These are phyloP conservation scores for Penicillium ochrochloron DNA, from an alignment of 495 filamentous ascomycete genomes.

Conservation along the genomic window DNA sequence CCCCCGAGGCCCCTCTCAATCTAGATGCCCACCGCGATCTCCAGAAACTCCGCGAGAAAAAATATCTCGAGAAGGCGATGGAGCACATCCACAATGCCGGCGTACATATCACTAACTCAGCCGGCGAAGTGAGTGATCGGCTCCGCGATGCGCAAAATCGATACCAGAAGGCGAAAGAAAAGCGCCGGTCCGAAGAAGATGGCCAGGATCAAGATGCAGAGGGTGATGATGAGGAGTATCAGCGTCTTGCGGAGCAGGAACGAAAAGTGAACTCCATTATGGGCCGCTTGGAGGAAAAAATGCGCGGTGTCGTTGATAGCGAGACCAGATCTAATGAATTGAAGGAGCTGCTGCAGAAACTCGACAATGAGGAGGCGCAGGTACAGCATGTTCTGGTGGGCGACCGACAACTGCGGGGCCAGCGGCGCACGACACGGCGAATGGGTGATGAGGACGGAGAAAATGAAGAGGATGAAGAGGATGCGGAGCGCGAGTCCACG, in stretches of 20 bases:
- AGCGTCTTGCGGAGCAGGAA: slow-evolving; percentile 37
- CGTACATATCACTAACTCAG: slow-evolving; percentile 46
- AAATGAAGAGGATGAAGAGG: slow-evolving; percentile 27
- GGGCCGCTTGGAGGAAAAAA: slow-evolving; percentile 41
- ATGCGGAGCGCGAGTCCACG: slow-evolving; percentile 36
- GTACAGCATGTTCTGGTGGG: slow-evolving; percentile 16
- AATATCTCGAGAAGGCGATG: slow-evolving; percentile 37
- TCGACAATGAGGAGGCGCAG: slow-evolving; percentile 37
- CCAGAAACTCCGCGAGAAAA: slow-evolving; percentile 34
- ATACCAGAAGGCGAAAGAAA: slow-evolving; percentile 36
- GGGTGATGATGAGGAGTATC: slow-evolving; percentile 25
- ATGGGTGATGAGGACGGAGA: slow-evolving; percentile 27
- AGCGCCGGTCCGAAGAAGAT: slow-evolving; percentile 19
- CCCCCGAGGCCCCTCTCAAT: slow-evolving; percentile 56
- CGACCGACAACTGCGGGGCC: slow-evolving; percentile 30
- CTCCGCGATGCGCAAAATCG: slow-evolving; percentile 39
- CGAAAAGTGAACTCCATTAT: slow-evolving; percentile 39
- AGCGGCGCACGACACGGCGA: slow-evolving; percentile 23
- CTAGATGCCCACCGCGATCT: slow-evolving; percentile 39
- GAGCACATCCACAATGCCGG: slow-evolving; percentile 42
- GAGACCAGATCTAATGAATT: slow-evolving; percentile 41
- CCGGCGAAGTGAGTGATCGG: slow-evolving; percentile 54
- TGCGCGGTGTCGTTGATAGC: slow-evolving; percentile 47
- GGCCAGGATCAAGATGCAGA: slow-evolving; percentile 10
- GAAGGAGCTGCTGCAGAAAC: slow-evolving; percentile 32